These are phyloP conservation scores for Suillus discolor DNA, from an alignment of 768 basidiomycete genomes.

Conservation along the genomic window DNA sequence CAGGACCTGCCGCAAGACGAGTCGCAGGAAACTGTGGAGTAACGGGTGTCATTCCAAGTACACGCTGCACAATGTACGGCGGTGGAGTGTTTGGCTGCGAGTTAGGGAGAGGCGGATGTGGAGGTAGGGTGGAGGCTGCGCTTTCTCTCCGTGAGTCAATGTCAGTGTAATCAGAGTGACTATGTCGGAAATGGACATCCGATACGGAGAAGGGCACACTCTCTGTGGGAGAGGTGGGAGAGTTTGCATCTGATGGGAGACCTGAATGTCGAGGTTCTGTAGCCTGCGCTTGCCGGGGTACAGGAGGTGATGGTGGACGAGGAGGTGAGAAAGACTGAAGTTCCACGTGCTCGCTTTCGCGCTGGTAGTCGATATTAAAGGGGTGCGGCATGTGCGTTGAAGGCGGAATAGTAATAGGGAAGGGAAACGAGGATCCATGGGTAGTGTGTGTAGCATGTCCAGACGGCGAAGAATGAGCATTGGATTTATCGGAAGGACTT, in stretches of 20 bases:
- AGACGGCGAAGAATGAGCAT: constrained; percentile 19
- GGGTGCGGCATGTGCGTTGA: constrained; percentile 37
- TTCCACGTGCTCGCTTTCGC: constrained; percentile 9
- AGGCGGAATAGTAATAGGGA: constrained; percentile 47
- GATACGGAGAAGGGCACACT: constrained; percentile 60
- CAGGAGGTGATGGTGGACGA: constrained; percentile 19
- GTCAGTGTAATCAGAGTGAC: constrained; percentile 31
- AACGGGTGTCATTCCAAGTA: constrained; percentile 32
- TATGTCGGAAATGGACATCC: constrained; percentile 53
- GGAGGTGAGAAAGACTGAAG: background rate
- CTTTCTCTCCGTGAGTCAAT: constrained; percentile 37
- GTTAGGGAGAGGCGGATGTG: constrained; percentile 43
- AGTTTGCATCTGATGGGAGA: constrained; percentile 36
- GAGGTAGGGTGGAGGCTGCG: constrained; percentile 39
- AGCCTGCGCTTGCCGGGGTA: constrained; percentile 31
- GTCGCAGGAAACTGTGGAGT: constrained; percentile 12
- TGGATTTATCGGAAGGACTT: constrained; percentile 27
- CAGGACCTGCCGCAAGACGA: background rate
- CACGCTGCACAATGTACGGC: constrained; percentile 34
- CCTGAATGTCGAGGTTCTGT: constrained; percentile 27
- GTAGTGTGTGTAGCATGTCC: constrained; percentile 26
- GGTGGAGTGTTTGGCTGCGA: constrained; percentile 25
- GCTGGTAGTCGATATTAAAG: constrained; percentile 20
- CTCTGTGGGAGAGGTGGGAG: constrained; percentile 61
- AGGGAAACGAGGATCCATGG: constrained; percentile 40